These are phyloP conservation scores for Blumeriella jaapii DNA, from an alignment of 2,329 filamentous ascomycete genomes.

Conservation along the genomic window DNA sequence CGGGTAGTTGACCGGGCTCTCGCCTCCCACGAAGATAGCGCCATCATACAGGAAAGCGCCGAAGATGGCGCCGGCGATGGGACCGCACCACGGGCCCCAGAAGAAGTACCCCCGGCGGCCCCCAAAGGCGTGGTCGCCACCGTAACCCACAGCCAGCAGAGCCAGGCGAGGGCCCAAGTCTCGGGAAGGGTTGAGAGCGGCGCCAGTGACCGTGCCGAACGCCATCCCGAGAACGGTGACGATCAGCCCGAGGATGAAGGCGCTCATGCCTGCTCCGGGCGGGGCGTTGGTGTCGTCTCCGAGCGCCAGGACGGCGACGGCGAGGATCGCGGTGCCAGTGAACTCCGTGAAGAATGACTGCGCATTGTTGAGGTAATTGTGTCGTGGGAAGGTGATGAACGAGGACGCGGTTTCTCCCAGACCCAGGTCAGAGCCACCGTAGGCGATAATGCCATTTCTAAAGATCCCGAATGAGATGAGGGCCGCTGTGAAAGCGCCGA, in stretches of 20 bases:
- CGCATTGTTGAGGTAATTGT: slow-evolving; percentile 28
- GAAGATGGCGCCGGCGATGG: slow-evolving; percentile 30
- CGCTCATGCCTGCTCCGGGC: slow-evolving; percentile 39
- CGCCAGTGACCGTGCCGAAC: slow-evolving; percentile 37
- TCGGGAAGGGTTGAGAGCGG: slow-evolving; percentile 36
- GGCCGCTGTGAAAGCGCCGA: slow-evolving; percentile 39
- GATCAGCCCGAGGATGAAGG: slow-evolving; percentile 36
- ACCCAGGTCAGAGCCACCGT: slow-evolving; percentile 13
- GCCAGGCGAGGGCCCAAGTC: slow-evolving; percentile 40
- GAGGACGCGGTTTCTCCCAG: slow-evolving; percentile 28
- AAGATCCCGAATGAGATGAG: slow-evolving; percentile 35
- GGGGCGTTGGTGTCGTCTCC: slow-evolving; percentile 36
- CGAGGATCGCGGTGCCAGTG: slow-evolving; percentile 31
- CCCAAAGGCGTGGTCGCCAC: slow-evolving; percentile 29
- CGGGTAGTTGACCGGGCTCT: slow-evolving; percentile 40
- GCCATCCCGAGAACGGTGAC: slow-evolving; percentile 28
- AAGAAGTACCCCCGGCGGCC: slow-evolving; percentile 29
- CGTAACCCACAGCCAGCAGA: slow-evolving; percentile 34
- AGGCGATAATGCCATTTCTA: slow-evolving; percentile 28
- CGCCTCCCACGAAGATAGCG: slow-evolving; percentile 38
- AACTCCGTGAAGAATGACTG: slow-evolving; percentile 39
- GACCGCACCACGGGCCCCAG: slow-evolving; percentile 33
- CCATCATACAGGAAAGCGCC: slow-evolving; percentile 40
- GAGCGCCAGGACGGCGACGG: slow-evolving; percentile 32
- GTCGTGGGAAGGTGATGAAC: slow-evolving; percentile 35